These are phyloP conservation scores for Neurospora sp. DNA, from an alignment of 495 filamentous ascomycete species.

Conservation along the genomic window DNA sequence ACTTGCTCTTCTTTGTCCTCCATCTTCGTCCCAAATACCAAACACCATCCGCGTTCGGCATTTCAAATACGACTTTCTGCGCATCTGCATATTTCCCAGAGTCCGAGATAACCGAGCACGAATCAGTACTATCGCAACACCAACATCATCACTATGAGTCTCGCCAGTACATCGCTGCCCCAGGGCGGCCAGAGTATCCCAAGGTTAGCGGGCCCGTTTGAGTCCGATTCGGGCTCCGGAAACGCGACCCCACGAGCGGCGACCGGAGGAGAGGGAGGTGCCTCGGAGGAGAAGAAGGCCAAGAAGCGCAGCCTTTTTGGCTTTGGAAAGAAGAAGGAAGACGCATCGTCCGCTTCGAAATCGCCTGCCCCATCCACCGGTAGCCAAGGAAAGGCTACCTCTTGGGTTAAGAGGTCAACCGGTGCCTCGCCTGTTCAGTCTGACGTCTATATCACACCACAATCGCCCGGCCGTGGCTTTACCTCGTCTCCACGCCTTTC, in stretches of 20 bases:
- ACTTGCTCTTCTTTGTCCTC: background rate
- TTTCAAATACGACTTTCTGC: background rate
- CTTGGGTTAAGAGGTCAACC: constrained; percentile 9
- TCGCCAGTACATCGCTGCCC: constrained; percentile 13
- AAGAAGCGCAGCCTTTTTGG: constrained; percentile 49
- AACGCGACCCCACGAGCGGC: constrained; percentile 27
- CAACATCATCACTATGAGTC: constrained; percentile 14
- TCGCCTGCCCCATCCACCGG: constrained; percentile 15
- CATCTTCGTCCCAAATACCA: background rate
- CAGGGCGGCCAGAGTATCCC: constrained; percentile 14
- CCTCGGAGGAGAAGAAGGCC: constrained; percentile 28
- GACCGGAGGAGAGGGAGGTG: constrained; percentile 7
- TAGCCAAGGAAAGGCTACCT: constrained; percentile 11
- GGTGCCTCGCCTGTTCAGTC: constrained; percentile 37
- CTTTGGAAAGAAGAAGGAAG: constrained; percentile 57
- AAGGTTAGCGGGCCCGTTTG: constrained; percentile 21
- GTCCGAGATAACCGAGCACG: background rate
- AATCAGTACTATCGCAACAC: background rate
- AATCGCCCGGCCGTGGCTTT: constrained; percentile 42
- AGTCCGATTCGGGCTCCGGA: constrained; percentile 18
- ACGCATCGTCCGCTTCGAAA: constrained; percentile 34
- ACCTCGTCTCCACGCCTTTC: constrained; percentile 50
- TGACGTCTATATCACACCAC: constrained; percentile 36
- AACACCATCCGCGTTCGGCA: background rate
- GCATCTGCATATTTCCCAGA: background rate